These are phyloP conservation scores for Pseudoscleropodium purum DNA, from an alignment of 225 moss, liverwort and hornwort species.

Conservation along the genomic window DNA sequence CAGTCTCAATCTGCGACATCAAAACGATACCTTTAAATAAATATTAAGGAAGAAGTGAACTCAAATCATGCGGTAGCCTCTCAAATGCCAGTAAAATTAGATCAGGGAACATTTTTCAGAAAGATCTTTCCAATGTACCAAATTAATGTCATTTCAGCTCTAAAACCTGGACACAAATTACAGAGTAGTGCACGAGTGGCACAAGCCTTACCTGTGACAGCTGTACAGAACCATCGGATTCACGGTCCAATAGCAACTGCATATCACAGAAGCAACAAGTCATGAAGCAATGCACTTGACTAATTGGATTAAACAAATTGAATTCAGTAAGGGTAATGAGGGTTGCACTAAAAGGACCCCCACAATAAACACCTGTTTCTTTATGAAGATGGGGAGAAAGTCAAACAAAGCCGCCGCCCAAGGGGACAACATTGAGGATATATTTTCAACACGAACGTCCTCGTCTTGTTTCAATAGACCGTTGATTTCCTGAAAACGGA, in stretches of 20 bases:
- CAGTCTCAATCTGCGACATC: slow-evolving; percentile 81
- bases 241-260: slow-evolving; percentile 96
- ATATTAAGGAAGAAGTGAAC: background rate
- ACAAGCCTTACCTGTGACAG: slow-evolving; percentile 68
- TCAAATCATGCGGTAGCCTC: background rate
- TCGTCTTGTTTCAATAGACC: slow-evolving; percentile 51
- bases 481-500: slow-evolving; percentile 69
- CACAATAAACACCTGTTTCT: slow-evolving; percentile 58
- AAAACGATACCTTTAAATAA: background rate
- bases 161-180: background rate
- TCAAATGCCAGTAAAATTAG: background rate
- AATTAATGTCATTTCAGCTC: background rate
- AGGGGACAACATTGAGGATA: slow-evolving; percentile 75
- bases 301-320: background rate
- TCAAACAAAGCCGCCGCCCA: slow-evolving; percentile 94
- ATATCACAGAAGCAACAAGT: background rate
- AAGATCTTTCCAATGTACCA: background rate
- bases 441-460: slow-evolving; percentile 38
- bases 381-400: slow-evolving; percentile 88
- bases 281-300: background rate
- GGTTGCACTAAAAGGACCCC: background rate
- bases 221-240: slow-evolving; percentile 97
- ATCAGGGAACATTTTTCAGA: background rate
- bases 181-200: background rate
- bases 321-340: background rate